Conservation (phyloP, 169 alveolate species). For the Haemoproteus tartakovskyi region DNA sequence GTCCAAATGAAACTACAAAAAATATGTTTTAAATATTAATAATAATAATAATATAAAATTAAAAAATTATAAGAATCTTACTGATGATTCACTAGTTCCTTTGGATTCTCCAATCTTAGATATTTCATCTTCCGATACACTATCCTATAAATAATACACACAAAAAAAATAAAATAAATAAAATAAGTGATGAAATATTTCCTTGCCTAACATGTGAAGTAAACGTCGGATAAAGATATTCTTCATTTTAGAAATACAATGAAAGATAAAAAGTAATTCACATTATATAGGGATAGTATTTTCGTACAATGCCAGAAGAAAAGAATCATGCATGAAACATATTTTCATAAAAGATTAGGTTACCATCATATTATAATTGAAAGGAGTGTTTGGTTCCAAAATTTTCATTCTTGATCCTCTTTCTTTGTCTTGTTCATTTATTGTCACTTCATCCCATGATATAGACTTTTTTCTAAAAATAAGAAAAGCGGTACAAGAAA, state of each 20-base stretch:
- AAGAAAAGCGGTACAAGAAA: not conserved
- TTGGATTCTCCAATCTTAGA: slow-evolving; percentile 56
- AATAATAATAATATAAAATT: too few species aligned
- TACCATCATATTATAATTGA: slow-evolving; percentile 72
- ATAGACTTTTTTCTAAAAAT: slow-evolving; percentile 71
- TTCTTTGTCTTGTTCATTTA: slow-evolving; percentile 82
- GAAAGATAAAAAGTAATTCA: not conserved
- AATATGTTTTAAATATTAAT: too few species aligned
- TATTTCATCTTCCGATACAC: slow-evolving; percentile 67
- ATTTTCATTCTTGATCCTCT: slow-evolving; percentile 83
- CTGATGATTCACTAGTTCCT: slow-evolving; percentile 1
- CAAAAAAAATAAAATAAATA: not conserved
- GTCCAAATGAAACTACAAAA: too few species aligned
- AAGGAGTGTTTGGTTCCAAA: slow-evolving; percentile 82
- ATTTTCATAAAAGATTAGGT: too few species aligned
- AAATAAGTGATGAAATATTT: not conserved
- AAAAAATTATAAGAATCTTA: too few species aligned
- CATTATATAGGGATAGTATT: too few species aligned
- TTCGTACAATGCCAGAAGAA: too few species aligned
- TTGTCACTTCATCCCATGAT: slow-evolving; percentile 82
- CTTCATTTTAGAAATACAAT: not conserved
- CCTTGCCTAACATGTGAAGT: too few species aligned
- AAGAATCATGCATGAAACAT: too few species aligned
- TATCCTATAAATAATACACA: slow-evolving; percentile 15
- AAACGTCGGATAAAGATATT: too few species aligned